Evolutionary conservation across 2,329 filamentous ascomycete genomes (phyloP), one percentile per base, ranked within the genome.

Genomic region (Fusarium piperis): DNA sequence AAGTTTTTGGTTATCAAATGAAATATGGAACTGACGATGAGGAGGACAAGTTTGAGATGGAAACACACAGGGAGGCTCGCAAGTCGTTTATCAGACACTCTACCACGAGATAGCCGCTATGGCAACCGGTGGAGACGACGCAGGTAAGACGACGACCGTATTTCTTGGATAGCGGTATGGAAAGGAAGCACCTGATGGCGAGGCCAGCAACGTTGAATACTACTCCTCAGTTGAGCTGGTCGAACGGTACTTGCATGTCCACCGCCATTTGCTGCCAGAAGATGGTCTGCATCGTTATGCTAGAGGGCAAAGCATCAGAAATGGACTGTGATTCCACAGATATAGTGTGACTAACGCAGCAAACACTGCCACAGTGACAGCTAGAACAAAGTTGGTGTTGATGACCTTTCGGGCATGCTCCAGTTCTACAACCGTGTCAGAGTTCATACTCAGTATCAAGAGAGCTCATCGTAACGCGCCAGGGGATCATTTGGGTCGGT

Each of bases 151-250:
- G 64, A 0, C 78, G 72, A 4, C 79, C 80, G 44, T 79, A 81
- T 26, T 79, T 80, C 46, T 75, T 71, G 1, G 78, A 72, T 8
- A 81, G 71, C 0, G 79, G 79, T 16, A 81, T 74, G 53, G 81
- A 77, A 33, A 80, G 57, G 2, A 79, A 66, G 48, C 79, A 77
- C 6, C 77, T 77, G 2, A 78, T 58, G 4, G 78, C 78, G 2
- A 81, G 71, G 1, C 79, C 79, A 0, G 74, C 76, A 1, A 72
- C 65, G 51, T 78, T 76, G 20, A 69, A 68, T 6, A 79, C 76
- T 5, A 75, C 67, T 9, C 67, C 71, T 11, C 68, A 64, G 57
- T 74, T 79, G 3, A 78, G 70, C 2, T 77, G 68, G n/a, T 65
- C 62, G 13, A 72, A 69, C 4, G 72, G 69, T 5, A 79, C 68